Evolutionary conservation across 2,329 filamentous ascomycete species (phyloP), one percentile per base, ranked within the genome.

Genomic region (Basipetospora chlamydospora): DNA sequence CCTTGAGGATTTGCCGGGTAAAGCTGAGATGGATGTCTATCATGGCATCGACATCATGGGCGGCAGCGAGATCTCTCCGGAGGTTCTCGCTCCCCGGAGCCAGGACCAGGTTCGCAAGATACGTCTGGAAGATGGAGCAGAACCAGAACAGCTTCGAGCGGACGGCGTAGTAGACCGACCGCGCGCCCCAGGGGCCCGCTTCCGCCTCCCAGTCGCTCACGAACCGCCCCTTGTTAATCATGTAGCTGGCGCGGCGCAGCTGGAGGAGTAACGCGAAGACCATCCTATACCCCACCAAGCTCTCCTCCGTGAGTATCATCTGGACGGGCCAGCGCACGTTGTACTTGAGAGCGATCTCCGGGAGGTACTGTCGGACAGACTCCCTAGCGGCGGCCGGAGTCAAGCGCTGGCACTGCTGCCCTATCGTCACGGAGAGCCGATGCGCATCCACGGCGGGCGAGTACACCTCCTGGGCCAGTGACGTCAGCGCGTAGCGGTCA

Each of bases 31-130:
- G 86, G 1, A 77, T 66, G 2, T 57, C 57, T 18, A 86, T 76
- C 82, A 95, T 92, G 18, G 70, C 70, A 50, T 95, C 85, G 8
- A 95, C 73, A 45, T 88, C 84, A 18, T 68, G 64, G 0, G 83
- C 74, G 5, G 60, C 57, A 11, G 58, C 55, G 35, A 95, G 65
- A 0, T 66, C 60, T 3, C 55, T 51, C 5, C 60, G 59, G 60
- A 95, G 69, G 21, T 63, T 60, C 2, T 55, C 49, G 2, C 67
- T 70, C 16, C 74, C 65, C 0, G 75, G 70, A 0, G 67, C 68
- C 1, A 93, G 64, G 1, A 87, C 80, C 2, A 85, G 67, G 12
- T 75, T 78, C 3, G 76, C 77, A 4, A 93, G 59, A 49, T 94
- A 90, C 7, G 77, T 76, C 47, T 84, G 78, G 2, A 94, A 48